A percentile compares a stretch with the other conserved stretches of the same genome.
Evolutionary conservation across 306 rosid genomes (phyloP).

Genomic region (Benincasa hispida): DNA sequence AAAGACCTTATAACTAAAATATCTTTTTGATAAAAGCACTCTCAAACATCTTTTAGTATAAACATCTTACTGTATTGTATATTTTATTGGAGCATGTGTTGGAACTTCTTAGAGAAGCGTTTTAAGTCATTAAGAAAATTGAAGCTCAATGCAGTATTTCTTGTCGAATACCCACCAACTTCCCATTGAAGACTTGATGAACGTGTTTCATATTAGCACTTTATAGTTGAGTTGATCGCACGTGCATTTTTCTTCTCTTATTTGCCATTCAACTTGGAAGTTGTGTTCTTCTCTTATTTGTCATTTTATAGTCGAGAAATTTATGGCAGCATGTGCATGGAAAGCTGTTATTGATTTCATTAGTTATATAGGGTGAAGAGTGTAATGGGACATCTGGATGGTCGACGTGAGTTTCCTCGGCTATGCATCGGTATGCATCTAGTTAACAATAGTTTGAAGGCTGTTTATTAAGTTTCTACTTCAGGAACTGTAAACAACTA

Average conservation of each 20-base stretch:
- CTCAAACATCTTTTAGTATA: neutral
- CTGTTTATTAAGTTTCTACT: neutral
- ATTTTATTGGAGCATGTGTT: neutral
- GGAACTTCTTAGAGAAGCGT: neutral
- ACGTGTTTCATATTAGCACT: neutral
- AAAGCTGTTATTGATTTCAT: slow-evolving; percentile 12
- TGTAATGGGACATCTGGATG: slow-evolving; percentile 77
- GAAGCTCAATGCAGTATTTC: neutral
- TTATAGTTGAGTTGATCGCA: neutral
- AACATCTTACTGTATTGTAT: neutral
- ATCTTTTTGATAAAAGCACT: neutral
- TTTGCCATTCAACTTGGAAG: neutral
- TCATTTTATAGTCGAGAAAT: neutral
- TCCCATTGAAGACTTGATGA: neutral
- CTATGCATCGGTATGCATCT: slow-evolving; percentile 60
- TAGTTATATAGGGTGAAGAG: slow-evolving; percentile 55
- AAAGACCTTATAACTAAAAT: neutral
- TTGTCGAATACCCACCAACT: neutral
- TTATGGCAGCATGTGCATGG: neutral
- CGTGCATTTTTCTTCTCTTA: neutral
- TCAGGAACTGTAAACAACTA: neutral
- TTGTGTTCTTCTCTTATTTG: neutral
- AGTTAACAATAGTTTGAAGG: neutral
- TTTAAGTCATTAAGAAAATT: neutral
- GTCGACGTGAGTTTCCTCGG: slow-evolving; percentile 70